Evolutionary conservation across 108 stramenopile species (phyloP).

Genomic region (Stephanodiscus minutulus): DNA sequence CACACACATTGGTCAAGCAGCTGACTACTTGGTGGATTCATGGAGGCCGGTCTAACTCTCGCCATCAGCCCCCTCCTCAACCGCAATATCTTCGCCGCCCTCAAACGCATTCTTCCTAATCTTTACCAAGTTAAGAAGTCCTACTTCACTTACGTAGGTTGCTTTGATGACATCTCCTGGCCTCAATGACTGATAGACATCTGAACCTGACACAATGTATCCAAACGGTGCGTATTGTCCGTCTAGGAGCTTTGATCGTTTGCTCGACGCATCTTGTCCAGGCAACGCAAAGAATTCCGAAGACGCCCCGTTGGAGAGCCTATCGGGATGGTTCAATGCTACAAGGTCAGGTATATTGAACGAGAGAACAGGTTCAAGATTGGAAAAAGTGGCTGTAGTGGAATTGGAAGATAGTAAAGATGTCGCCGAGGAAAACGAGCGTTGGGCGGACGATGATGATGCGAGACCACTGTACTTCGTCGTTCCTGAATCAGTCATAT

Average conservation of each 20-base stretch:
- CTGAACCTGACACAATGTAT: constrained; percentile 72
- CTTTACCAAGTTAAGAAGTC: constrained; percentile 76
- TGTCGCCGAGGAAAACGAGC: constrained; percentile 50
- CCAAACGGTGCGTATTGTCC: constrained; percentile 87
- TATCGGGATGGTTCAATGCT: constrained; percentile 81
- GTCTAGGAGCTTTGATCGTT: constrained; percentile 59
- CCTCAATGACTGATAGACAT: constrained; percentile 64
- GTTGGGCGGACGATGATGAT: constrained; percentile 49
- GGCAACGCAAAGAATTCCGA: constrained; percentile 79
- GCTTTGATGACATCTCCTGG: constrained; percentile 78
- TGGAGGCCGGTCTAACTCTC: constrained; percentile 6
- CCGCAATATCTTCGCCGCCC: constrained; percentile 25
- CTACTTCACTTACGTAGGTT: constrained; percentile 76
- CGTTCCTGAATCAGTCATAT: constrained; percentile 31
- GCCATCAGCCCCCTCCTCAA: constrained; percentile 8
- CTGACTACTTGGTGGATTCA: too few relatives aligned
- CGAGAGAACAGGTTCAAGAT: constrained; percentile 65
- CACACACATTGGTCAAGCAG: too few relatives aligned
- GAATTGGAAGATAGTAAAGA: constrained; percentile 43
- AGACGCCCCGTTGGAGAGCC: constrained; percentile 73
- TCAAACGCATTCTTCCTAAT: constrained; percentile 62
- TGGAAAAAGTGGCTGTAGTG: constrained; percentile 24
- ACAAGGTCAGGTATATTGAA: constrained; percentile 81
- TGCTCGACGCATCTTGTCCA: constrained; percentile 44
- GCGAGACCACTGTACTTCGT: constrained; percentile 44